Base-by-base conservation (phyloP, 1,139 yeast species). In the Saccharomycopsis phalli region DNA sequence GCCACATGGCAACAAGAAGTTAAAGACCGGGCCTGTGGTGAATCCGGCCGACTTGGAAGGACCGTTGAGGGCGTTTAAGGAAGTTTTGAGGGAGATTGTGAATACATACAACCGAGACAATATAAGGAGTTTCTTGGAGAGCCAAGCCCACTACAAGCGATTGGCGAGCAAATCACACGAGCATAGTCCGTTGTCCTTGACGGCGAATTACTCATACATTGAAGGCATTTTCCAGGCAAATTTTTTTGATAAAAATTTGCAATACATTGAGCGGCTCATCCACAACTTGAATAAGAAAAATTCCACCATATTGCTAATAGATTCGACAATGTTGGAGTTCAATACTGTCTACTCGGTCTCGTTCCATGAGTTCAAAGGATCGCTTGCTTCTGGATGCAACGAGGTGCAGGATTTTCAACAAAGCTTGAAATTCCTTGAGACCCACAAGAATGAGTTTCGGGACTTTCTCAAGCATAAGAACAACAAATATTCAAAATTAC, bases 51-150 rank as follows among this genome's bases (percentile, higher is more conserved):
- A 30, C 11, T 30, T 30, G 22, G 6, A 19, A 4, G 11, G 17
- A 21, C 10, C 17, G 11, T 13, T 30, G 13, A 8, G 11, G 8
- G 4, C 7, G 22, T 30, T 30, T 13, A 10, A 30, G 19, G 10
- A 23, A 16, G 25, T 37, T 18, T 33, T 37, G 25, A n/a, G 60
- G 26, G 41, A 37, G 37, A 37, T 37, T 23, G 23, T 22, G 10
- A n/a, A 7, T 2, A 4, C 10, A 19, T 37, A 32, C 28, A 21
- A 17, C 4, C 16, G 34, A 8, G 29, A 32, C 13, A 20, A 37
- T 20, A 8, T 37, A 3, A 14, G 25, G 23, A 23, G n/a, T 11
- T 37, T 28, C 14, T 11, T 37, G 4, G 6, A n/a, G 20, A 35
- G 16, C 16, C 38, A 35, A 13, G 20, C 17, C 13, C 6, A 18